Base-by-base conservation (phyloP, 2,329 filamentous ascomycete species). In the Alternaria atra region DNA sequence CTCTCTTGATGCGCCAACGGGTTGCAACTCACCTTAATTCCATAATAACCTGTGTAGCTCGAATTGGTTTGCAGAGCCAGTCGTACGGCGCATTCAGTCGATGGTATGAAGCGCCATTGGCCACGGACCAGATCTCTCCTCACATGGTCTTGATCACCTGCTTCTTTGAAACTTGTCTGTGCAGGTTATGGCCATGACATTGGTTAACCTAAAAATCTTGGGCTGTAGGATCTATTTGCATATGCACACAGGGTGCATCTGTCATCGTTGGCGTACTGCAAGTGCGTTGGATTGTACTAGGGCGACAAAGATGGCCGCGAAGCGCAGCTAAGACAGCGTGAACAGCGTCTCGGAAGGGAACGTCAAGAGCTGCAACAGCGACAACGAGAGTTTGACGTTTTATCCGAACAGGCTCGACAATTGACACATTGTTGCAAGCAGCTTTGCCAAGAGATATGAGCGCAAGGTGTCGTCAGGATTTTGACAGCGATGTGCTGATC, bases 351-450 rank as follows among this genome's bases (percentile, higher is more conserved):
- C 6, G 32, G 15, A 10, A 34, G 30, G 46, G 32, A 23, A 17
- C 46, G 29, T 23, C 30, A 34, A 6, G 29, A 32, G 30, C 20
- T 48, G 17, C 17, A 48, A 15, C 46, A 17, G 46, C 46, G 46
- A 6, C 17, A 35, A 2, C 46, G 5, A 30, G 30, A 48, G 7
- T 48, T 25, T 4, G 6, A 9, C 10, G 20, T 7, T n/a, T 25
- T 48, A 13, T 35, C 17, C n/a, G 30, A 35, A 2, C 30, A 32
- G 1, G 30, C 13, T n/a, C 20, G 30, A 35, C 52, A 48, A 17
- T 56, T 52, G n/a, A 60, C 39, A 52, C 58, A 56, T n/a, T 13
- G 15, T 35, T 60, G 52, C 8, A 60, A 44, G 32, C 52, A 60
- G 12, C 20, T 13, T n/a, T 13, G 40, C 8, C 58, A 39, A 25